These are phyloP conservation scores for Ganoderma resinaceum DNA, from an alignment of 1,284 basidiomycete species.

Conservation along the genomic window DNA sequence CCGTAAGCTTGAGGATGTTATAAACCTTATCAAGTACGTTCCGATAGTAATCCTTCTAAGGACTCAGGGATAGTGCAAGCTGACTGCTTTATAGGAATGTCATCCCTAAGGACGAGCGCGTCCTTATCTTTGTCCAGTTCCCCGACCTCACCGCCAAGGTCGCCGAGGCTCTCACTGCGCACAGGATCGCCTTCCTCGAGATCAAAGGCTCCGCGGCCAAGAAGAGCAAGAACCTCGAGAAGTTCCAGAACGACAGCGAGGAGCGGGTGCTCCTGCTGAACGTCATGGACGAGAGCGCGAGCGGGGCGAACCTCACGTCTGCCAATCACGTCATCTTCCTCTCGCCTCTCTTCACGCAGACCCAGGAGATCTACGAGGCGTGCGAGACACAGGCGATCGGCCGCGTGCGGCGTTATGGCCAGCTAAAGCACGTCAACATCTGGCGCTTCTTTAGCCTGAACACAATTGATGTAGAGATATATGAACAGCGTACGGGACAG, in stretches of 20 bases:
- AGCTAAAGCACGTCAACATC: constrained; percentile 81
- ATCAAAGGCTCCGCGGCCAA: constrained; percentile 81
- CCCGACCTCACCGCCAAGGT: constrained; percentile 92
- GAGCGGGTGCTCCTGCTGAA: constrained; percentile 88
- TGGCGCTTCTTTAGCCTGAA: constrained; percentile 83
- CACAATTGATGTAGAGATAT: constrained; percentile 89
- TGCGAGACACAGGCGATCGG: constrained; percentile 92
- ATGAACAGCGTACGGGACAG: constrained; percentile 52
- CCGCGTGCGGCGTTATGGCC: constrained; percentile 87
- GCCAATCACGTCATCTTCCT: constrained; percentile 97
- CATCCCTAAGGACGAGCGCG: constrained; percentile 79
- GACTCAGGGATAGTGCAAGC: neutral
- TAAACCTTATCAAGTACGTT: constrained; percentile 82
- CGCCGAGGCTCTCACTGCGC: constrained; percentile 76
- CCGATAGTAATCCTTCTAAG: neutral
- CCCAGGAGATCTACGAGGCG: constrained; percentile 85
- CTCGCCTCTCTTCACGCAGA: constrained; percentile 83
- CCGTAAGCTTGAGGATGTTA: constrained; percentile 87
- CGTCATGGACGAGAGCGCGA: constrained; percentile 93
- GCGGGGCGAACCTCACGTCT: constrained; percentile 92
- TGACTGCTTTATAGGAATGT: constrained; percentile 52
- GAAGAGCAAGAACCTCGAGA: constrained; percentile 83
- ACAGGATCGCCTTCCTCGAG: constrained; percentile 81
- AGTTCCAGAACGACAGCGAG: constrained; percentile 80
- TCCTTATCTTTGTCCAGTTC: constrained; percentile 95